These are phyloP conservation scores for Meyerozyma sp. DNA, from an alignment of 1,139 yeast species.

Conservation along the genomic window DNA sequence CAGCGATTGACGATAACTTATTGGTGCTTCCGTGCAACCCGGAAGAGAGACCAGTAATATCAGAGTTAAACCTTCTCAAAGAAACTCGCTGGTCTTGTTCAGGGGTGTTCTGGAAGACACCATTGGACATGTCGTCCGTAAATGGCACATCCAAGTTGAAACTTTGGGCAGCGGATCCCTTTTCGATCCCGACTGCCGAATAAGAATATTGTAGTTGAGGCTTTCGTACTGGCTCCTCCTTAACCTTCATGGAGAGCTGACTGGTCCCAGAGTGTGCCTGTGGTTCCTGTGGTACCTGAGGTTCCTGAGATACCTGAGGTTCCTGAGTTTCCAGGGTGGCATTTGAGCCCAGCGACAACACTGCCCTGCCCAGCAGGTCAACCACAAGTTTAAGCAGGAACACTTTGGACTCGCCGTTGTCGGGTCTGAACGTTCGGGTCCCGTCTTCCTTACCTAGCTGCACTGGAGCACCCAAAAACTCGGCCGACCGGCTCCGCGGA, in stretches of 20 bases:
- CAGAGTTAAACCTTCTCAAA: slow-evolving; percentile 18
- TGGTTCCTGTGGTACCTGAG: neutral
- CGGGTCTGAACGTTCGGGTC: neutral
- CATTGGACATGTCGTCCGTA: slow-evolving; percentile 1
- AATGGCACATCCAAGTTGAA: slow-evolving; percentile 5
- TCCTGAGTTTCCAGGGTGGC: neutral
- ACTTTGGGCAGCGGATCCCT: neutral
- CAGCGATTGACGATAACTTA: neutral
- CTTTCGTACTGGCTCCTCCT: slow-evolving; percentile 6
- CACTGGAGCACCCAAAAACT: neutral
- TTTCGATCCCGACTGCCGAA: slow-evolving; percentile 27
- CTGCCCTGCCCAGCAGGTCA: slow-evolving; percentile 45
- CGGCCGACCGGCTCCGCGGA: slow-evolving; percentile 1
- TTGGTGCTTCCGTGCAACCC: neutral
- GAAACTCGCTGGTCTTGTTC: slow-evolving; percentile 3
- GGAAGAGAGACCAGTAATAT: slow-evolving; percentile 8
- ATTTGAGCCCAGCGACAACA: slow-evolving; percentile 24
- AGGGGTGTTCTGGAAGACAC: slow-evolving; percentile 1
- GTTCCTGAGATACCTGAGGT: neutral
- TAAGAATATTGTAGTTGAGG: slow-evolving; percentile 24
- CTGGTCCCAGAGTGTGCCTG: neutral
- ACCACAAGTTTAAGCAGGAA: slow-evolving; percentile 33
- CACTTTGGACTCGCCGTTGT: slow-evolving; percentile 10
- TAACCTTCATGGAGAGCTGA: neutral
- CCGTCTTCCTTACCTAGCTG: neutral